A percentile compares a stretch with the other conserved stretches of the same genome.
These are phyloP conservation scores for Parathielavia hyrcaniae DNA, from an alignment of 495 filamentous ascomycete genomes.

Conservation along the genomic window DNA sequence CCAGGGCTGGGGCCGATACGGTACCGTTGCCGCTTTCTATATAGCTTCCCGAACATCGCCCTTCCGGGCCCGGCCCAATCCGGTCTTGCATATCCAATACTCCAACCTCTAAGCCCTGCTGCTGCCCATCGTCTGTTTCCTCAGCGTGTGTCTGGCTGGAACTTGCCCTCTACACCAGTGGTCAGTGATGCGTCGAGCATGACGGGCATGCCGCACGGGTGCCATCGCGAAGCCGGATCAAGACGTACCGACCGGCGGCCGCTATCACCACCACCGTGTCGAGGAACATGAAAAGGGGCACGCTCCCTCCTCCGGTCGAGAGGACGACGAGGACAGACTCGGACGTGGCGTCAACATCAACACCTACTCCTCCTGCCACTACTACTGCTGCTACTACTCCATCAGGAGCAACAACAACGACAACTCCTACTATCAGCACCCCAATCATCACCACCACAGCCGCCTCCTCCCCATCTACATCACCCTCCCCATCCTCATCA, in stretches of 20 bases:
- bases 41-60: slow-evolving; percentile 29
- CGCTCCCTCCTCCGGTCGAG: slow-evolving; percentile 6
- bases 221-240: slow-evolving; percentile 12
- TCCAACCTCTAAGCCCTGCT: slow-evolving; percentile 4
- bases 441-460: slow-evolving; percentile 4
- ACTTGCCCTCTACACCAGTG: background rate
- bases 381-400: background rate
- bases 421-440: background rate
- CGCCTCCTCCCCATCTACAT: background rate
- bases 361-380: slow-evolving; percentile 6
- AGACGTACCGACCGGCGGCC: slow-evolving; percentile 6
- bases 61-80: background rate
- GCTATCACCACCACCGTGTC: background rate
- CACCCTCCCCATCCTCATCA: background rate
- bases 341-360: slow-evolving; percentile 1
- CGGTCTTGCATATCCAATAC: slow-evolving; percentile 1
- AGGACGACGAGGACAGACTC: background rate
- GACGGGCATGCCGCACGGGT: slow-evolving; percentile 16
- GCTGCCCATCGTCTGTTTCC: background rate
- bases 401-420: background rate
- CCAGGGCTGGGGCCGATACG: background rate
- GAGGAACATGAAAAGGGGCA: slow-evolving; percentile 27
- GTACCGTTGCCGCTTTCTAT: slow-evolving; percentile 28
- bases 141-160: background rate
- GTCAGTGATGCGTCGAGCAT: slow-evolving; percentile 17